Base-by-base conservation (phyloP, 169 alveolate species). In the Eimeria acervulina region DNA sequence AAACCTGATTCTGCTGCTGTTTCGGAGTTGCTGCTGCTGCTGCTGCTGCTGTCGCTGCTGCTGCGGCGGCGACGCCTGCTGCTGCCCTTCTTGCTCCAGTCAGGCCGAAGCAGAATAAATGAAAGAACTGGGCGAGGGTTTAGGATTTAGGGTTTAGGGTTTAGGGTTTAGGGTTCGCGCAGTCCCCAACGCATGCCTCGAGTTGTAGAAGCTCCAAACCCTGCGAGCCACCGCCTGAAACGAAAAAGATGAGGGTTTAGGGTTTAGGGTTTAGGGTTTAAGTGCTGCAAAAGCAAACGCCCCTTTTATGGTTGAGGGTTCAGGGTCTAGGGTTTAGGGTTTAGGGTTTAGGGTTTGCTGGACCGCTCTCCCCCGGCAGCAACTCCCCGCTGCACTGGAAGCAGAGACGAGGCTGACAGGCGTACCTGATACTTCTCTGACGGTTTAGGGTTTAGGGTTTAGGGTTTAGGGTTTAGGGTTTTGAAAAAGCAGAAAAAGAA, bases 401-500 rank as follows among this genome's bases (percentile, higher is more conserved):
- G n/a, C 19, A 31, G 78, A 10, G 78, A 66, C n/a, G 15, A 6
- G 6, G 44, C 78, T 26, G 36, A 66, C 78, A 47, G 55, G 55
- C 55, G 55, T 47, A 47, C 55, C 55, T 47, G 55, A 47, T 12
- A 47, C 55, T 47, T 47, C 55, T 47, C 19, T 31, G 36, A 8
- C 7, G 40, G 78, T 31, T 66, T 66, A 66, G 78, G 78, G 78
- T 66, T 66, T 66, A 66, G 78, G 78, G 78, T 66, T 66, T 66
- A 66, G 78, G 78, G 66, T 55, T 55, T 55, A 55, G 66, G 66
- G 66, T 55, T 55, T 55, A 55, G 66, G 66, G 66, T 55, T 55
- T 55, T 7, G 55, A 47, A 7, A 47, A 47, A 47, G 55, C 55
- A 47, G 12, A 12, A 47, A 7, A 47, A 47, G 12, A 12, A 47